Conservation (phyloP, 768 basidiomycete species). For the Leccinellum luteum region DNA sequence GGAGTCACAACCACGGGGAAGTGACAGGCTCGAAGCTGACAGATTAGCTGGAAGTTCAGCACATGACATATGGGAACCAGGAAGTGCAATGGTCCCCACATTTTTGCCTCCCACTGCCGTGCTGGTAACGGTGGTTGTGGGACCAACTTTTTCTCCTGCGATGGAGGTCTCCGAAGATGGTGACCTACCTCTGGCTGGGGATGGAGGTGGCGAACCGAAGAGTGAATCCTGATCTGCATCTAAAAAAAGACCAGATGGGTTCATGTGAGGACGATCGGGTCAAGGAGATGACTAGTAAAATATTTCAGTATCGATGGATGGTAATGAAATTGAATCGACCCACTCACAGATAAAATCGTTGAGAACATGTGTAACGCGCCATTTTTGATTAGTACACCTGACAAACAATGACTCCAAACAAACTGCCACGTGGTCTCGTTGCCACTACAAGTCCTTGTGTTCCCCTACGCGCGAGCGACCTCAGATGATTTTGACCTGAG, state of each 20-base stretch:
- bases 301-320: no score
- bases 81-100: conserved; percentile 98
- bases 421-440: not conserved
- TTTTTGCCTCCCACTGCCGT: conserved; percentile 38
- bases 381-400: not conserved
- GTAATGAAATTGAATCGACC: no score
- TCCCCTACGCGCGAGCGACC: no score
- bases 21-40: conserved; percentile 61
- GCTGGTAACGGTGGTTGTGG: conserved; percentile 26
- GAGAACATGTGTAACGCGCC: no score
- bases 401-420: conserved; percentile 14
- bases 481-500: no score
- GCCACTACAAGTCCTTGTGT: no score
- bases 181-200: conserved; percentile 75
- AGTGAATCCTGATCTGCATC: conserved; percentile 63
- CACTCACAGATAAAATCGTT: no score
- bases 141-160: conserved; percentile 15
- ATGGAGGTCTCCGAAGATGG: conserved; percentile 47
- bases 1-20: conserved; percentile 21
- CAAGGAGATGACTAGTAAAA: not conserved
- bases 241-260: conserved; percentile 1
- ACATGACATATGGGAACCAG: conserved; percentile 82
- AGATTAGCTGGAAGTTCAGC: conserved; percentile 83
- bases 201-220: conserved; percentile 76
- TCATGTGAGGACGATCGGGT: conserved; percentile 16